Percentiles rank a stretch among this genome's conserved stretches.
Conservation (phyloP, 1,284 basidiomycete species). For the Meripilus lineatus region DNA sequence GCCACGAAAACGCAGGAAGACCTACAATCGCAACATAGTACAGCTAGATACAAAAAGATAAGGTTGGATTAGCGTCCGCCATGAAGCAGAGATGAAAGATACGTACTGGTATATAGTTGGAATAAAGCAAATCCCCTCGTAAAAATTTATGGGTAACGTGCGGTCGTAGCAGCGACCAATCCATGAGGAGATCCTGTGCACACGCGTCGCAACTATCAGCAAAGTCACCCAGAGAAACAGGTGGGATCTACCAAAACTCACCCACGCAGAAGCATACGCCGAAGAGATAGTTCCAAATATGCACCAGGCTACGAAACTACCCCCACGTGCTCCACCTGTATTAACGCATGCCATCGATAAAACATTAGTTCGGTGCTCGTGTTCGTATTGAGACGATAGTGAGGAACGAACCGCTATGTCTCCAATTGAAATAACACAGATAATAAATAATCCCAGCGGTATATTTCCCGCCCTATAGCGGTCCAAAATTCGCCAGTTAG, state of each 20-base stretch:
- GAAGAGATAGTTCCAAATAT: conserved; percentile 62
- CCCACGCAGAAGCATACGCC: conserved; percentile 77
- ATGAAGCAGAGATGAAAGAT: background rate
- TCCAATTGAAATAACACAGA: conserved; percentile 72
- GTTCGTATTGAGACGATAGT: too few relatives aligned
- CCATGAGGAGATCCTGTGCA: conserved; percentile 71
- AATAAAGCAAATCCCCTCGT: conserved; percentile 72
- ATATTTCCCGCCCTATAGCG: conserved; percentile 77
- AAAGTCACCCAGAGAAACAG: background rate
- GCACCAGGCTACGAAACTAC: conserved; percentile 59
- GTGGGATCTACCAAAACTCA: conserved; percentile 28
- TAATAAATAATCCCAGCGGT: conserved; percentile 58
- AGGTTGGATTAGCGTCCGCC: background rate
- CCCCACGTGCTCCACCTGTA: conserved; percentile 34
- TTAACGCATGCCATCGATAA: too few relatives aligned
- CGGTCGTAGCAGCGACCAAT: conserved; percentile 74
- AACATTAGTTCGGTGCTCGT: too few relatives aligned
- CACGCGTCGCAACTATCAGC: background rate
- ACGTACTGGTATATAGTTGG: conserved; percentile 53
- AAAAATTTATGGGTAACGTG: conserved; percentile 61
- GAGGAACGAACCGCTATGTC: conserved; percentile 47
- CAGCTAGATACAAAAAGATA: conserved; percentile 37
- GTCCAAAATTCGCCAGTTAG: background rate
- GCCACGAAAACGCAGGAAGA: conserved; percentile 2
- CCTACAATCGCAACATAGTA: conserved; percentile 75